Evolutionary conservation across 805 yeast species (phyloP), one percentile per base, ranked within the genome.

Genomic region (Wickerhamiella kazuoi): DNA sequence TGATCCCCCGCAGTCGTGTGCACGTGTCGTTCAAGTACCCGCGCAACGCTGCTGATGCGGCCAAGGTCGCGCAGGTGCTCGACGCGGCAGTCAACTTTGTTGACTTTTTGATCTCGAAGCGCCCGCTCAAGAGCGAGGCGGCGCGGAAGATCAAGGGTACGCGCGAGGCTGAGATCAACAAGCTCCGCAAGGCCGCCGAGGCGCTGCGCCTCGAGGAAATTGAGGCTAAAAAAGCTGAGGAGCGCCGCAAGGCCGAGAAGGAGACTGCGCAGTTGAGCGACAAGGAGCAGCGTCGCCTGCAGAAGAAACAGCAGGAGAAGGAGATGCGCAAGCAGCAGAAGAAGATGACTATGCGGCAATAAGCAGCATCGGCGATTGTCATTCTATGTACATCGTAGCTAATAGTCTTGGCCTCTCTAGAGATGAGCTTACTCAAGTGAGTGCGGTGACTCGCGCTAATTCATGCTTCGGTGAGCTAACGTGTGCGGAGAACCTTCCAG

Each of bases 221-320:
- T 37, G 79, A 74, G 44, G 76, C 69, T 45, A 76, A 76, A 60
- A 77, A 76, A 60, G 72, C 78, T 24, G 60, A 55, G 40, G 56
- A 49, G 42, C 53, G 57, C 44, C 55, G 61, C 24, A 81, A 78
- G 59, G 72, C 71, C 46, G 76, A 70, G 52, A 71, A 70, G 50
- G 74, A 71, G 50, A 74, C 72, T 60, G 78, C 78, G 47, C 68
- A 67, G 47, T 61, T 79, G 53, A 66, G 77, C 35, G 77, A 82
- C 44, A 83, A 76, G 51, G 90, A 79, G 55, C 90, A 79, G 62
- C 74, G 74, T 48, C 81, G 79, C 62, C 58, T 70, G 33, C 87
- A 79, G 47, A 75, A 73, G 63, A 81, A 78, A 63, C 82, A 78
- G 58, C 65, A 66, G 48, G 93, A 81, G 49, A 82, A 77, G 65